Conservation (phyloP, 352 stramenopile genomes). For the Phytophthora nicotianae region DNA sequence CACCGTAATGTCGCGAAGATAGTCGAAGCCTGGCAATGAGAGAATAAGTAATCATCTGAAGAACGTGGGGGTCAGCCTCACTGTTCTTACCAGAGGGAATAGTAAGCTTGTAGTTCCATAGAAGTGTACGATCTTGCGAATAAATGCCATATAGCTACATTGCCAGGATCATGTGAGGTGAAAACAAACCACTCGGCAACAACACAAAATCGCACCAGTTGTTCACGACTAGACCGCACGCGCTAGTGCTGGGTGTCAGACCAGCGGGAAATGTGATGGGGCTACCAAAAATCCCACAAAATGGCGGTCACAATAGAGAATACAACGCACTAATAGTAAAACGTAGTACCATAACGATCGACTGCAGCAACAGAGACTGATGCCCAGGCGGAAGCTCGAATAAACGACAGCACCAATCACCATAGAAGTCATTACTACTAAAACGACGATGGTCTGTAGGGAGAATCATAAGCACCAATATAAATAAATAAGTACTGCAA, state of each 20-base stretch:
- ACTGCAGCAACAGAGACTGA: slow-evolving; percentile 35
- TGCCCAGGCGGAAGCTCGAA: slow-evolving; percentile 28
- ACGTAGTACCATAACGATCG: slow-evolving; percentile 29
- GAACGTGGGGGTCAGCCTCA: neutral
- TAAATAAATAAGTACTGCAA: neutral
- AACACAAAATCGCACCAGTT: slow-evolving; percentile 29
- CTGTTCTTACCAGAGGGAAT: slow-evolving; percentile 14
- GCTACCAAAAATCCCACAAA: slow-evolving; percentile 12
- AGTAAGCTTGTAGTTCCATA: slow-evolving; percentile 29
- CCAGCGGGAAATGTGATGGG: slow-evolving; percentile 11
- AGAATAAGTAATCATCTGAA: neutral
- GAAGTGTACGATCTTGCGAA: slow-evolving; percentile 37
- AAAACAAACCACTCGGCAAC: neutral
- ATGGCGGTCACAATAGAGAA: neutral
- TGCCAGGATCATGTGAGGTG: neutral
- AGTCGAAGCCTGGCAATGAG: slow-evolving; percentile 1
- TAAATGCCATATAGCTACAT: slow-evolving; percentile 38
- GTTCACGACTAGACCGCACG: slow-evolving; percentile 23
- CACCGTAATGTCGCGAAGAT: slow-evolving; percentile 1
- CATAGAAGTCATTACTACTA: slow-evolving; percentile 6
- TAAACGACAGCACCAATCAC: slow-evolving; percentile 10
- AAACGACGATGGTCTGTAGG: slow-evolving; percentile 6
- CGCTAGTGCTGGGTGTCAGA: slow-evolving; percentile 1
- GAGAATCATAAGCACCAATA: neutral
- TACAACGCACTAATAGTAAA: neutral